These are phyloP conservation scores for Starmerella apis DNA, from an alignment of 805 yeast genomes.

Conservation along the genomic window DNA sequence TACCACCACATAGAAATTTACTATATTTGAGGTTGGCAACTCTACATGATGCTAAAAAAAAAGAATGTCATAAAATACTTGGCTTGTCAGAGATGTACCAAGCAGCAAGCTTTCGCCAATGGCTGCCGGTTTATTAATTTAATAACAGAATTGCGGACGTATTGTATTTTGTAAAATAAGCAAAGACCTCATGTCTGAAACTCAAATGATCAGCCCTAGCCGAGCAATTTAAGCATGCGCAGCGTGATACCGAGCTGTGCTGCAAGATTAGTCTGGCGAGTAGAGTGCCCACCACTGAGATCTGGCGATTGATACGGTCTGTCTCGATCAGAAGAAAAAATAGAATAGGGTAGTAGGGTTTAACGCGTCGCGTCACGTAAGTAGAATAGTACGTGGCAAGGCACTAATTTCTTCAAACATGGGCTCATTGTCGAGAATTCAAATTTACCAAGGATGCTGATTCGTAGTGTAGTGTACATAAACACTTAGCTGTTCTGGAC, in stretches of 20 bases:
- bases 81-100: too few species aligned
- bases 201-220: too few species aligned
- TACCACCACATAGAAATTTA: too few species aligned
- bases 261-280: constrained; percentile 4
- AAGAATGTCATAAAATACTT: too few species aligned
- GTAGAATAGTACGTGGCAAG: neutral
- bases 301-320: neutral
- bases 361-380: constrained; percentile 8
- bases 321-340: constrained; percentile 2
- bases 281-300: neutral
- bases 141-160: too few species aligned
- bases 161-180: too few species aligned
- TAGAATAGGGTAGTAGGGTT: constrained; percentile 7
- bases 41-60: too few species aligned
- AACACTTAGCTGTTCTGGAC: neutral
- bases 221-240: neutral
- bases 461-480: neutral
- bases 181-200: too few species aligned
- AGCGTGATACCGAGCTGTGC: constrained; percentile 2
- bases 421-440: neutral
- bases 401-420: neutral
- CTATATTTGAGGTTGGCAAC: too few species aligned
- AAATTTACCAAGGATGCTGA: neutral
- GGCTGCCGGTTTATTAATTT: too few species aligned
- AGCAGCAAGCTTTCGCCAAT: too few species aligned